A percentile compares a stretch with the other conserved stretches of the same genome.
Evolutionary conservation across 768 basidiomycete genomes (phyloP).

Genomic region (Lentinula guzmanii): DNA sequence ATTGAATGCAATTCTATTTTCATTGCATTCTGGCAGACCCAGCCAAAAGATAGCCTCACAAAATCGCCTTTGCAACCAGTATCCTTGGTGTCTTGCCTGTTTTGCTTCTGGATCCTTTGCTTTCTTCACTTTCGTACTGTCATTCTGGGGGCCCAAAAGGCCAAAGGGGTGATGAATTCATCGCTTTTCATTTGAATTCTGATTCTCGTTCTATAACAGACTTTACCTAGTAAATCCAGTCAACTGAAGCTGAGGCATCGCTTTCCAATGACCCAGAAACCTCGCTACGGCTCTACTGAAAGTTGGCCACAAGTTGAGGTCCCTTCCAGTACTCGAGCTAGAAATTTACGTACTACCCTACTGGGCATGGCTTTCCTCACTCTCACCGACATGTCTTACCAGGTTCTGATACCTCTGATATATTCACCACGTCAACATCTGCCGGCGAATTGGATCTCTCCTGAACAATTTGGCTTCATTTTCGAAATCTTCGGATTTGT

Average conservation of each 20-base stretch:
- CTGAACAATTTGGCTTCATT: conserved; percentile 43
- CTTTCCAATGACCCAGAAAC: neutral
- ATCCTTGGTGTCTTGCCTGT: conserved; percentile 34
- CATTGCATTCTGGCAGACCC: conserved; percentile 24
- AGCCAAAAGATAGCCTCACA: conserved; percentile 17
- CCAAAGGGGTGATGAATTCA: conserved; percentile 18
- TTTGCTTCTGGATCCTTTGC: conserved; percentile 18
- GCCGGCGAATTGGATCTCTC: conserved; percentile 50
- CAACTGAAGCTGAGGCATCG: neutral
- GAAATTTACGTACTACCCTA: conserved; percentile 18
- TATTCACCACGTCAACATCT: conserved; percentile 38
- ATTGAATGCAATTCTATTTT: conserved; percentile 7
- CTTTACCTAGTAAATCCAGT: neutral
- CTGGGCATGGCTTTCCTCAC: conserved; percentile 19
- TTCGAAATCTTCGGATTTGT: conserved; percentile 40
- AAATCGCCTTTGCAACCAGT: conserved; percentile 16
- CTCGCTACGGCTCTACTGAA: neutral
- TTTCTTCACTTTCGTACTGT: conserved; percentile 15
- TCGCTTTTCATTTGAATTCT: neutral
- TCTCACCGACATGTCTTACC: conserved; percentile 23
- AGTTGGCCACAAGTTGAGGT: neutral
- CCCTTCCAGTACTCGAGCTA: conserved; percentile 14
- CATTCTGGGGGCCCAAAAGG: conserved; percentile 13
- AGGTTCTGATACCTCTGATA: conserved; percentile 20
- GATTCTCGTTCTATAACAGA: neutral